These are phyloP conservation scores for Pseudomassariella vexata DNA, from an alignment of 2,329 filamentous ascomycete species.

Conservation along the genomic window DNA sequence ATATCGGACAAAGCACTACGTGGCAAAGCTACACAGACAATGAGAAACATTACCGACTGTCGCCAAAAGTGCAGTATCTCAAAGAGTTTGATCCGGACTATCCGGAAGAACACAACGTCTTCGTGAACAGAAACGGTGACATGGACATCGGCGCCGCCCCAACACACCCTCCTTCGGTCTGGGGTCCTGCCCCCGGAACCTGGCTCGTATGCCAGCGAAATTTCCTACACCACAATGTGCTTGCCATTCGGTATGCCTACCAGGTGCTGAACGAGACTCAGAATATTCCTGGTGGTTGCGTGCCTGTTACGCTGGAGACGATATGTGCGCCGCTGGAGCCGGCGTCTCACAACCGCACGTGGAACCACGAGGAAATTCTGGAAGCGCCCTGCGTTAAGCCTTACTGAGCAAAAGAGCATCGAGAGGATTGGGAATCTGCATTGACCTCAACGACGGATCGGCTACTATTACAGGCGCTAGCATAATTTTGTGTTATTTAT, in stretches of 20 bases:
- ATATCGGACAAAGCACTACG: neutral
- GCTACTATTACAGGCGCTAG: too few species aligned
- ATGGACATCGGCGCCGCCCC: conserved; percentile 1
- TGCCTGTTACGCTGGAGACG: conserved; percentile 1
- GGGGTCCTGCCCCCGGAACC: conserved; percentile 1
- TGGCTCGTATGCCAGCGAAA: conserved; percentile 1
- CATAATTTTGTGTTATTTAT: too few species aligned
- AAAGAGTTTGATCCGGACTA: conserved; percentile 3
- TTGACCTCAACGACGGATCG: too few species aligned
- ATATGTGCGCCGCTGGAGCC: conserved; percentile 1
- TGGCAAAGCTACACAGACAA: conserved; percentile 3
- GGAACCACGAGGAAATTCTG: conserved; percentile 3
- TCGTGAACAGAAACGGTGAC: conserved; percentile 1
- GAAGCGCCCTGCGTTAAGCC: neutral
- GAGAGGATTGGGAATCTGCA: too few species aligned
- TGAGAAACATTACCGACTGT: conserved; percentile 1
- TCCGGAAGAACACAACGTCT: conserved; percentile 2
- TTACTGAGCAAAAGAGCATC: too few species aligned
- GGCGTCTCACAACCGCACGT: neutral
- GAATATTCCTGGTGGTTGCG: neutral
- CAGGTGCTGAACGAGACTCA: conserved; percentile 3
- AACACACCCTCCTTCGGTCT: conserved; percentile 1
- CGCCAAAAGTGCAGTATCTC: conserved; percentile 2
- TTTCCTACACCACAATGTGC: neutral
- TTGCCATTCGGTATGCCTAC: conserved; percentile 2